These are phyloP conservation scores for Pseudogymnoascus sp. DNA, from an alignment of 2,329 filamentous ascomycete genomes.

Conservation along the genomic window DNA sequence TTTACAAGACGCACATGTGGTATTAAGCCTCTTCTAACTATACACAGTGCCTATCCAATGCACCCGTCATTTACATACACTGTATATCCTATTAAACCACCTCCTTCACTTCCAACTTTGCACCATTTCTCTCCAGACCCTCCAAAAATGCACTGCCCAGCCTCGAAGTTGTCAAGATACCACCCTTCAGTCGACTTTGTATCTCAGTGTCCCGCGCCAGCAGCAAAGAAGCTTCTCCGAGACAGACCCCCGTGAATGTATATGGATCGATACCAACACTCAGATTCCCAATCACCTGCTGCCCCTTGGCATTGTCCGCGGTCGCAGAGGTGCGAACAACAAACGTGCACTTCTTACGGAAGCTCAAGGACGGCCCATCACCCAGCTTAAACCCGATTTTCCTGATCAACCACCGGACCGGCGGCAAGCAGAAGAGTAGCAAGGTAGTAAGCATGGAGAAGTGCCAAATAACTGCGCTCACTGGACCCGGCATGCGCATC, in stretches of 20 bases:
- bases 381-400: conserved; percentile 44
- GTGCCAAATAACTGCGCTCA: conserved; percentile 43
- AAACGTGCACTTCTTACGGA: background rate
- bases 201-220: background rate
- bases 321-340: background rate
- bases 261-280: background rate
- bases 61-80: background rate
- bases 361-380: conserved; percentile 34
- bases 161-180: background rate
- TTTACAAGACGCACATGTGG: background rate
- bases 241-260: background rate
- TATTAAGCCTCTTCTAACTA: background rate
- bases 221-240: background rate
- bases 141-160: background rate
- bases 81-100: background rate
- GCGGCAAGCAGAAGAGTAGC: conserved; percentile 31
- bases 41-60: background rate
- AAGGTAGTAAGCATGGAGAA: conserved; percentile 37
- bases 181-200: background rate
- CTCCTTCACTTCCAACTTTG: background rate
- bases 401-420: conserved; percentile 36
- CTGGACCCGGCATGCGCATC: conserved; percentile 40
- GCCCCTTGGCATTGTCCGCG: background rate
- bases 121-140: background rate
- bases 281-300: background rate